These are phyloP conservation scores for Huntiella moniliformis DNA, from an alignment of 2,329 filamentous ascomycete genomes.

Conservation along the genomic window DNA sequence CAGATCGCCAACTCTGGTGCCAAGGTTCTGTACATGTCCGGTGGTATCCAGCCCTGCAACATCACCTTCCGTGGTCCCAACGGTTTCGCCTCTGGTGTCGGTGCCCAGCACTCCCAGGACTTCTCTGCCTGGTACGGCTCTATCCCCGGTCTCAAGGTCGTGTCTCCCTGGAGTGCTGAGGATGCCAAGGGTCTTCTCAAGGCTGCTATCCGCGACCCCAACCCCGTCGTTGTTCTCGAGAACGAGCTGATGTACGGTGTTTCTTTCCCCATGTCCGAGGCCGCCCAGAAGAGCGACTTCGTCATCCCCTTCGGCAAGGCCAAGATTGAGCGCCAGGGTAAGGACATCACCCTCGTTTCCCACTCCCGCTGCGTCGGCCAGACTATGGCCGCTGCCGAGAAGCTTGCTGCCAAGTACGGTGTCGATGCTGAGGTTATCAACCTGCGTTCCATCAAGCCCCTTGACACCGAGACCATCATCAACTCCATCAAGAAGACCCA, in stretches of 20 bases:
- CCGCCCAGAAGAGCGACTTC: slow-evolving; percentile 88
- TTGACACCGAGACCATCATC: slow-evolving; percentile 87
- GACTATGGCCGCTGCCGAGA: slow-evolving; percentile 70
- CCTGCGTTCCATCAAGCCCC: slow-evolving; percentile 88
- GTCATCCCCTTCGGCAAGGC: slow-evolving; percentile 96
- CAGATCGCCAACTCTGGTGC: slow-evolving; percentile 98
- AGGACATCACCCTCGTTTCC: slow-evolving; percentile 88
- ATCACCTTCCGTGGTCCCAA: slow-evolving; percentile 99
- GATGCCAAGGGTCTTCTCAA: slow-evolving; percentile 97
- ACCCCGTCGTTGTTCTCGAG: slow-evolving; percentile 82
- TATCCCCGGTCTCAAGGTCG: slow-evolving; percentile 93
- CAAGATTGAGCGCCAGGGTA: slow-evolving; percentile 92
- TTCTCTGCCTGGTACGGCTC: slow-evolving; percentile 98
- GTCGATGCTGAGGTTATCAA: slow-evolving; percentile 95
- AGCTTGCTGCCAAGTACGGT: slow-evolving; percentile 89
- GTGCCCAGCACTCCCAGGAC: slow-evolving; percentile 95
- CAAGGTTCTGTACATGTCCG: slow-evolving; percentile 99
- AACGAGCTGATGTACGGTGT: slow-evolving; percentile 88
- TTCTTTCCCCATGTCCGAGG: slow-evolving; percentile 91
- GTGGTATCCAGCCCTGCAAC: slow-evolving; percentile 97
- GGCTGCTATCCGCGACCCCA: slow-evolving; percentile 93
- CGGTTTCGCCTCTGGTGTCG: slow-evolving; percentile 90
- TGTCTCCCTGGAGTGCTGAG: slow-evolving; percentile 88
- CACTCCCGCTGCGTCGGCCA: slow-evolving; percentile 92
- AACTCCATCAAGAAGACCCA: slow-evolving; percentile 98